phyloP scores from a whole-genome alignment of 1,284 basidiomycete species.

The Tylopilus sp. region DNA sequence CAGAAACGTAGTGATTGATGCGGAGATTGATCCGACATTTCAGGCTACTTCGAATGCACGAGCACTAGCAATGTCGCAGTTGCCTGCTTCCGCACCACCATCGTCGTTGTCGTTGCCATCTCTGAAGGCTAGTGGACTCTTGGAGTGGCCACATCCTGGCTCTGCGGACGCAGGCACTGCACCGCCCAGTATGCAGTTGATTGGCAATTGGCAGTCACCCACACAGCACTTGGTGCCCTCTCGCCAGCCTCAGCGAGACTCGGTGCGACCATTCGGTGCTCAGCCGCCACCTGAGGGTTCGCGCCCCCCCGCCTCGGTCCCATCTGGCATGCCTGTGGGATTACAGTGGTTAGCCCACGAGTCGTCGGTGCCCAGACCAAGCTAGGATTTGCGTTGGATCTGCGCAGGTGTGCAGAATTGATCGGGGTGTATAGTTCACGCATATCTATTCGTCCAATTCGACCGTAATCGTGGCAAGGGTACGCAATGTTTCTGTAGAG shows the following conservation, averaged over 20 bases:
- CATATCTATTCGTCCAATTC: too few relatives aligned
- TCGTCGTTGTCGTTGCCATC: constrained; percentile 52
- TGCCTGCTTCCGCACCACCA: constrained; percentile 5
- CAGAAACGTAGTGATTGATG: constrained; percentile 24
- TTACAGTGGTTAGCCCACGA: constrained; percentile 57
- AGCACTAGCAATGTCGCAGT: constrained; percentile 12
- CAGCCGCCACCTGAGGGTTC: constrained; percentile 18
- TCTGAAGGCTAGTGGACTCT: constrained; percentile 65
- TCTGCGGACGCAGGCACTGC: constrained; percentile 16
- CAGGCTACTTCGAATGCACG: constrained; percentile 24
- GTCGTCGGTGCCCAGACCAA: constrained; percentile 35
- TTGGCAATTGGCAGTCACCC: constrained; percentile 25
- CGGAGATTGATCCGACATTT: constrained; percentile 33
- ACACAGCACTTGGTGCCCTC: constrained; percentile 24
- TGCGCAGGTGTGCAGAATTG: not conserved
- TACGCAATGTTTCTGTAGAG: constrained; percentile 22
- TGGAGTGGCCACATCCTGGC: constrained; percentile 46
- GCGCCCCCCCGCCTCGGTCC: constrained; percentile 25
- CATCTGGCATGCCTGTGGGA: constrained; percentile 52
- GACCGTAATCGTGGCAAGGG: constrained; percentile 5
- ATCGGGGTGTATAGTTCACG: not conserved
- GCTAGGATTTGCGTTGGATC: constrained; percentile 13
- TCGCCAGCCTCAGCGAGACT: constrained; percentile 21
- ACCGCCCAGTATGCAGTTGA: constrained; percentile 11
- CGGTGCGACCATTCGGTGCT: constrained; percentile 8